A percentile compares a stretch with the other conserved stretches of the same genome.
Evolutionary conservation across 371 early-diverging fungal species (phyloP).

Genomic region (Mortierella sp.): DNA sequence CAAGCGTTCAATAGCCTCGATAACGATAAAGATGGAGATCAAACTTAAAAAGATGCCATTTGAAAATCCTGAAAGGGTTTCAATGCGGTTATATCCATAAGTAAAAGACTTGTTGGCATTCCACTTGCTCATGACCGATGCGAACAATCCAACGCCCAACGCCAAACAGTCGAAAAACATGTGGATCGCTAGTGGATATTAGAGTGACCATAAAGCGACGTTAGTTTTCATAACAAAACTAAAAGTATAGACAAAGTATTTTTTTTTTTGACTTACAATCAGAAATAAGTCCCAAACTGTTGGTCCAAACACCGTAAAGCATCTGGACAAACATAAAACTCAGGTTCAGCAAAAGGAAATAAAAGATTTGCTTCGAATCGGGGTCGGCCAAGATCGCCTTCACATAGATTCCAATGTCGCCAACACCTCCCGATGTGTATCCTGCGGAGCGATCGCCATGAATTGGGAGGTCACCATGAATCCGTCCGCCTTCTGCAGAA

Average conservation of each 20-base stretch:
- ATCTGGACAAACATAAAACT: constrained; percentile 94
- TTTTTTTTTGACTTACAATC: constrained; percentile 76
- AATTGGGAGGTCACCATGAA: constrained; percentile 30
- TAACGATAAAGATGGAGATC: constrained; percentile 89
- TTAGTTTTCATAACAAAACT: background rate
- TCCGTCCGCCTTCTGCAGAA: constrained; percentile 37
- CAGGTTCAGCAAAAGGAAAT: constrained; percentile 92
- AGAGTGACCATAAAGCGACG: background rate
- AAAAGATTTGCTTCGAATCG: constrained; percentile 92
- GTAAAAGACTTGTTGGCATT: constrained; percentile 81
- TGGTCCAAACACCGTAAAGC: constrained; percentile 91
- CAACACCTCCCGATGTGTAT: constrained; percentile 33
- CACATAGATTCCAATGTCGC: constrained; percentile 53
- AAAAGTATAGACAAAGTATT: background rate
- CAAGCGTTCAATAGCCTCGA: constrained; percentile 91
- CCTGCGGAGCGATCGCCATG: constrained; percentile 28
- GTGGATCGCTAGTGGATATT: constrained; percentile 79
- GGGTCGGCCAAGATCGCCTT: constrained; percentile 71
- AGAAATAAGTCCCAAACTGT: constrained; percentile 93
- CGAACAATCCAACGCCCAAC: constrained; percentile 86
- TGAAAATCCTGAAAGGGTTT: constrained; percentile 91
- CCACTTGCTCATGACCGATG: constrained; percentile 94
- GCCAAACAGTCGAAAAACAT: constrained; percentile 98
- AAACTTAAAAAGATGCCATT: constrained; percentile 92
- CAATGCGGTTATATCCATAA: constrained; percentile 91